Evolutionary conservation across 2,329 filamentous ascomycete species (phyloP).

Genomic region (Myriangium duriaei): DNA sequence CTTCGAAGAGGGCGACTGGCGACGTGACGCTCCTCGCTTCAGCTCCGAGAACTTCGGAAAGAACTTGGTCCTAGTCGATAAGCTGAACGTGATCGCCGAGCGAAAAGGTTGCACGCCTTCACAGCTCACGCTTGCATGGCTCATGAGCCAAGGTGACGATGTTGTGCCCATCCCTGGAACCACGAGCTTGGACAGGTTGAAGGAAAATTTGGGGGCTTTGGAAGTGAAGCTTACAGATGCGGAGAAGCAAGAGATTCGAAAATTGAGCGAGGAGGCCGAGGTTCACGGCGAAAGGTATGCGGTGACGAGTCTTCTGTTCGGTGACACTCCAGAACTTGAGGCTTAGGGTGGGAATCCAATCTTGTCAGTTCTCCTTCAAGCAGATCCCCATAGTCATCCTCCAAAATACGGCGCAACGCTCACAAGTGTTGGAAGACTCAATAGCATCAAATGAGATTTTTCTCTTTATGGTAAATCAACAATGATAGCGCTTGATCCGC

Average conservation of each 20-base stretch:
- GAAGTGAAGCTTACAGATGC: conserved; percentile 25
- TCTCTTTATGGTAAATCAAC: no score
- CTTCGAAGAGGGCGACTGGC: conserved; percentile 38
- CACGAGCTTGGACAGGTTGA: conserved; percentile 33
- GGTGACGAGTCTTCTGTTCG: conserved; percentile 24
- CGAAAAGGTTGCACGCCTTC: conserved; percentile 43
- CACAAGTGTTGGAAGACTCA: no score
- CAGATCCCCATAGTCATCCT: no score
- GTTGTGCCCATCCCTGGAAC: conserved; percentile 22
- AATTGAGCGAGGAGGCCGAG: conserved; percentile 23
- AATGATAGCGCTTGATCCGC: no score
- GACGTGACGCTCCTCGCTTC: conserved; percentile 37
- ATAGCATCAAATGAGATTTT: no score
- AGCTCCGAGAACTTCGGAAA: conserved; percentile 40
- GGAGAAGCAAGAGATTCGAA: conserved; percentile 26
- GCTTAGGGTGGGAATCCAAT: no score
- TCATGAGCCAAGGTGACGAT: conserved; percentile 41
- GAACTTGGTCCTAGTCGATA: conserved; percentile 43
- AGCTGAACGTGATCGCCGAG: conserved; percentile 37
- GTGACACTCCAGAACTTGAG: conserved; percentile 25
- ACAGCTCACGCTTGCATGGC: conserved; percentile 52
- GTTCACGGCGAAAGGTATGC: conserved; percentile 26
- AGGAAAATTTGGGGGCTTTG: conserved; percentile 31
- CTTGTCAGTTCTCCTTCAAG: no score
- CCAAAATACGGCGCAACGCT: no score